Evolutionary conservation across 352 stramenopile species (phyloP), one percentile per base, ranked within the genome.

Genomic region (Phytophthora colocasiae): DNA sequence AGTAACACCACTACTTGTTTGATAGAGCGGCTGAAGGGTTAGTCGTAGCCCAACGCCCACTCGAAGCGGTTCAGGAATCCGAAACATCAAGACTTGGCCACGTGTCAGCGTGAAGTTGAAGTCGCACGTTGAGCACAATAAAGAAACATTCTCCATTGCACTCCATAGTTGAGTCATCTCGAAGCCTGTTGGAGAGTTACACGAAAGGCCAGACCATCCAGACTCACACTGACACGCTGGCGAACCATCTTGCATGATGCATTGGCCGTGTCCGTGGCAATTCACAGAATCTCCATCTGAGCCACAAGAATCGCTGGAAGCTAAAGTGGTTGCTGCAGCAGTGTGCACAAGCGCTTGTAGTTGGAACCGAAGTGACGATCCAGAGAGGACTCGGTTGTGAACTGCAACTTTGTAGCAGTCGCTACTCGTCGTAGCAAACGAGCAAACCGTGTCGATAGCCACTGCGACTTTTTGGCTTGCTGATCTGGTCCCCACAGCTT

Each of bases 341-440:
- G 38, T 47, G 29, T 86, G 73, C 6, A 90, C 47, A 31, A 59
- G 52, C 31, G 85, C 71, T 62, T 81, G 63, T 3, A 93, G 55
- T 0, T 68, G 58, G 29, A 80, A 91, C n/a, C 53, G 65, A 14
- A 93, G 65, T 2, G 59, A 48, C 26, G 65, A 66, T 29, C 76
- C 82, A 1, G 85, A 85, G 14, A 86, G 79, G 17, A 76, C 58
- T 31, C 83, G 84, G 57, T 93, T 92, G 73, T 89, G 73, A 2
- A 91, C 43, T 0, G 83, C 80, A 9, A 93, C 61, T 55, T 93
- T 93, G 75, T 81, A 93, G 75, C 85, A 92, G 32, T 88, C 71
- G 6, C 66, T 77, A 1, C 67, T 59, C 1, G 58, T 76, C 4
- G 41, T 26, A 10, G 62, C 58, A 27, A 68, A 80, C 3, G 80